Conservation (phyloP, 2,329 filamentous ascomycete genomes). For the Paramyrothecium roridum region DNA sequence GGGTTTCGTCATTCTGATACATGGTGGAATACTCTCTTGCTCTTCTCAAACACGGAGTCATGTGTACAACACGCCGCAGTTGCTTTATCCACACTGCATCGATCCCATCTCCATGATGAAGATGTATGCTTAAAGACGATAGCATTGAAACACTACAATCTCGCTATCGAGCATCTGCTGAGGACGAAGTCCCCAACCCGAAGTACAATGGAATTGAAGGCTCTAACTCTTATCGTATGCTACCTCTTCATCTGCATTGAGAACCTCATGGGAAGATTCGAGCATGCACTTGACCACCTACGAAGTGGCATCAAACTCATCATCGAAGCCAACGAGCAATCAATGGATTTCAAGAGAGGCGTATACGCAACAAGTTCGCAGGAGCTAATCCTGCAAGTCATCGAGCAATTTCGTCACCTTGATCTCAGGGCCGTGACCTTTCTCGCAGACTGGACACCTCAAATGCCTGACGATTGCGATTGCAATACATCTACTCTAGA, state of each 20-base stretch:
- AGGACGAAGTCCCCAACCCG: constrained; percentile 14
- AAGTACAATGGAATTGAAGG: constrained; percentile 15
- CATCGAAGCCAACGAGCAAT: constrained; percentile 12
- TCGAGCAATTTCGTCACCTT: constrained; percentile 29
- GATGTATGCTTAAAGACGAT: constrained; percentile 10
- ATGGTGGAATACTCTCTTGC: constrained; percentile 29
- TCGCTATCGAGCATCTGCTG: constrained; percentile 25
- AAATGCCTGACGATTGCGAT: constrained; percentile 13
- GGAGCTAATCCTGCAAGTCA: constrained; percentile 18
- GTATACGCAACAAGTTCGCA: neutral
- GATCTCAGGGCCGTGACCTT: constrained; percentile 31
- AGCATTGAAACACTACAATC: constrained; percentile 23
- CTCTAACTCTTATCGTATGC: constrained; percentile 30
- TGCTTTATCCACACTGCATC: constrained; percentile 23
- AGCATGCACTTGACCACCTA: constrained; percentile 30
- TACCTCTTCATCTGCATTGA: constrained; percentile 37
- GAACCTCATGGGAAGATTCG: constrained; percentile 27
- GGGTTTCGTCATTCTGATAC: constrained; percentile 24
- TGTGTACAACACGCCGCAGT: constrained; percentile 28
- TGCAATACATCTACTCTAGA: constrained; percentile 8
- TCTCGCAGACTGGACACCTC: constrained; percentile 29
- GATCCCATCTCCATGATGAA: constrained; percentile 8
- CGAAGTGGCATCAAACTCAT: constrained; percentile 28
- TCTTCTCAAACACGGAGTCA: constrained; percentile 29
- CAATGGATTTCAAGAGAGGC: neutral